These are phyloP conservation scores for Inga laurina DNA, from an alignment of 306 rosid genomes.

Conservation along the genomic window DNA sequence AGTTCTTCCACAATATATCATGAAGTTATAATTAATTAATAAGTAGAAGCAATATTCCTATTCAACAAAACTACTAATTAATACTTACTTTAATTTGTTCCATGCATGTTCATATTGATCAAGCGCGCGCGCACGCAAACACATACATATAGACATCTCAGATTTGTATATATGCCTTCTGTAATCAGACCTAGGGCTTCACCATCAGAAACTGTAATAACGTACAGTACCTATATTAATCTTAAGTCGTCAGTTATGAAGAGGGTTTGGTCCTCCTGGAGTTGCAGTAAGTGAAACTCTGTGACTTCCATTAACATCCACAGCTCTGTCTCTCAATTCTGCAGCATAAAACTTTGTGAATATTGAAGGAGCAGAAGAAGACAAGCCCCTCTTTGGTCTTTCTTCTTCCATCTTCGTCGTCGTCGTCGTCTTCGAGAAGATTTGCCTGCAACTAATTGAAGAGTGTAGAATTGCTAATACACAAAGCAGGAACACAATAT, in stretches of 20 bases:
- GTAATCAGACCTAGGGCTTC: slow-evolving; percentile 33
- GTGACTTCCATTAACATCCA: slow-evolving; percentile 35
- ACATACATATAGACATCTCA: not conserved
- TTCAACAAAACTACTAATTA: not conserved
- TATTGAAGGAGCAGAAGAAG: slow-evolving; percentile 29
- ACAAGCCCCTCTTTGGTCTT: slow-evolving; percentile 37
- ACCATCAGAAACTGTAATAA: slow-evolving; percentile 11
- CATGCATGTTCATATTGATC: not conserved
- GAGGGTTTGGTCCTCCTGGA: slow-evolving; percentile 78
- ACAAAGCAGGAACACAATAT: slow-evolving; percentile 28
- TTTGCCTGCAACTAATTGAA: slow-evolving; percentile 41
- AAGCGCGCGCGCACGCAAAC: not conserved
- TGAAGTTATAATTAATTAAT: not conserved
- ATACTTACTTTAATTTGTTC: not conserved
- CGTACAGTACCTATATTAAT: not conserved
- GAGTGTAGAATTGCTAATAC: slow-evolving; percentile 37
- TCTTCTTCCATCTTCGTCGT: slow-evolving; percentile 31
- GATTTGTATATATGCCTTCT: slow-evolving; percentile 1
- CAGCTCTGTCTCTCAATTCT: slow-evolving; percentile 24
- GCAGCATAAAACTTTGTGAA: slow-evolving; percentile 21
- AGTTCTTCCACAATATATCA: not conserved
- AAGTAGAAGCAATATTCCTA: not conserved
- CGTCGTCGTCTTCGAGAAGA: slow-evolving; percentile 16
- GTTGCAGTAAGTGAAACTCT: slow-evolving; percentile 48
- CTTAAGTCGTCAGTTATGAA: slow-evolving; percentile 54